Percentiles rank a stretch among this genome's conserved stretches.
Conservation (phyloP, 805 yeast species). For the Suhomyces sp. region DNA sequence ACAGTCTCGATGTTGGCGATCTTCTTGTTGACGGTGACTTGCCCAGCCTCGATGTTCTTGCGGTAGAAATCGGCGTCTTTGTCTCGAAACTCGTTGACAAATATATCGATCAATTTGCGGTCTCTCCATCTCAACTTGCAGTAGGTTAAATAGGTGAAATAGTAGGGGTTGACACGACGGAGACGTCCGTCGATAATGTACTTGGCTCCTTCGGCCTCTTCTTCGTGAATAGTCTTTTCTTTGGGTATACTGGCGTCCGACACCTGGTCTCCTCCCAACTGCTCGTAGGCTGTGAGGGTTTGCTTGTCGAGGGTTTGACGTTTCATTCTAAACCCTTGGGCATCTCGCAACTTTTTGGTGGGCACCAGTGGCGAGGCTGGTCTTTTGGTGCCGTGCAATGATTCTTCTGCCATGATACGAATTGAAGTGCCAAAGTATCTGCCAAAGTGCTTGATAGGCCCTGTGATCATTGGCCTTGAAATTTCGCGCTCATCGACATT, state of each 20-base stretch:
- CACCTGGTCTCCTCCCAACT: slow-evolving; percentile 32
- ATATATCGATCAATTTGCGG: slow-evolving; percentile 74
- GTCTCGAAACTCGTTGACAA: slow-evolving; percentile 81
- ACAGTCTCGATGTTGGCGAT: slow-evolving; percentile 63
- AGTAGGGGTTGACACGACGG: slow-evolving; percentile 79
- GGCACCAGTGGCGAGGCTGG: slow-evolving; percentile 1
- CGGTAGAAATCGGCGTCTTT: slow-evolving; percentile 64
- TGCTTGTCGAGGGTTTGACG: slow-evolving; percentile 44
- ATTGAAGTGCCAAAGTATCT: not conserved
- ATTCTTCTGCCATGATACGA: not conserved
- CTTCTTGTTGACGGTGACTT: slow-evolving; percentile 68
- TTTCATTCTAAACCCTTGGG: slow-evolving; percentile 46
- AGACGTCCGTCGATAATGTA: slow-evolving; percentile 58
- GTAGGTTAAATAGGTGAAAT: slow-evolving; percentile 83
- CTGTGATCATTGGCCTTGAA: not conserved
- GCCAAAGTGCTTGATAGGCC: not conserved
- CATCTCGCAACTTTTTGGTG: slow-evolving; percentile 32
- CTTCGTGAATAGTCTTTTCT: slow-evolving; percentile 45
- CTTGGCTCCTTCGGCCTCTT: slow-evolving; percentile 56
- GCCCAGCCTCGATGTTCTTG: slow-evolving; percentile 51
- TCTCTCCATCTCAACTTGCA: slow-evolving; percentile 93
- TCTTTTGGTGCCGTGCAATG: not conserved
- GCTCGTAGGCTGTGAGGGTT: slow-evolving; percentile 39
- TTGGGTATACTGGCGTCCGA: slow-evolving; percentile 15
- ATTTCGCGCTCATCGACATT: not conserved